phyloP scores from a whole-genome alignment of 305 asterid species.

The Fraxinus angustifolia region DNA sequence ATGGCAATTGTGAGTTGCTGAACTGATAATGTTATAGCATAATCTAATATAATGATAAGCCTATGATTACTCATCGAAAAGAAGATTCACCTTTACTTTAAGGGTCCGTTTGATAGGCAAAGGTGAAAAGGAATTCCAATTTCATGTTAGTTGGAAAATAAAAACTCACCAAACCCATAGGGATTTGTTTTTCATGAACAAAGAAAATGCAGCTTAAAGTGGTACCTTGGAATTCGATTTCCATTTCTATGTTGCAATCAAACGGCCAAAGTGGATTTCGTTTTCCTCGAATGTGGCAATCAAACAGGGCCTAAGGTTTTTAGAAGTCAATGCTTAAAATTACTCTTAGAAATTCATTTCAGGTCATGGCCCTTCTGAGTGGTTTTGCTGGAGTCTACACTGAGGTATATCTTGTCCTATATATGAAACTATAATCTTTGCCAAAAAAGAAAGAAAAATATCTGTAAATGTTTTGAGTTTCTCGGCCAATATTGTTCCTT shows the following conservation, averaged over 20 bases:
- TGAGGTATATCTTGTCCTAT: conserved; percentile 57
- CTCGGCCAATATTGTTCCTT: conserved; percentile 4
- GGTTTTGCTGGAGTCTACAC: conserved; percentile 99
- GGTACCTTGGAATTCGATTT: too few relatives aligned
- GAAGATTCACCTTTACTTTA: conserved; percentile 5
- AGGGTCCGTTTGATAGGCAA: too few relatives aligned
- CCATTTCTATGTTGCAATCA: too few relatives aligned
- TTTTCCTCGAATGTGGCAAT: too few relatives aligned
- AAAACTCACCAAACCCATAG: too few relatives aligned
- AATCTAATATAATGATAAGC: background rate
- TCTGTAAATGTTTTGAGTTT: conserved; percentile 10
- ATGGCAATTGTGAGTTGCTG: conserved; percentile 93
- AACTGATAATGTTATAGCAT: conserved; percentile 21
- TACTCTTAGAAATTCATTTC: conserved; percentile 34
- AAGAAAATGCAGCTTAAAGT: too few relatives aligned
- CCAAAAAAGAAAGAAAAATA: background rate
- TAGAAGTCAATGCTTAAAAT: background rate
- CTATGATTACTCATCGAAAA: conserved; percentile 3
- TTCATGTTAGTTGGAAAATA: too few relatives aligned
- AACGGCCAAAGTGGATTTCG: too few relatives aligned
- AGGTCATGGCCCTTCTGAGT: conserved; percentile 98
- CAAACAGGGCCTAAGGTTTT: background rate
- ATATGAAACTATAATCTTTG: conserved; percentile 2
- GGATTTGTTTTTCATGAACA: too few relatives aligned
- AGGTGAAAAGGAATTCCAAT: too few relatives aligned